A percentile compares a stretch with the other conserved stretches of the same genome.
Conservation (phyloP, 805 yeast species). For the Zygoascus ofunaensis region DNA sequence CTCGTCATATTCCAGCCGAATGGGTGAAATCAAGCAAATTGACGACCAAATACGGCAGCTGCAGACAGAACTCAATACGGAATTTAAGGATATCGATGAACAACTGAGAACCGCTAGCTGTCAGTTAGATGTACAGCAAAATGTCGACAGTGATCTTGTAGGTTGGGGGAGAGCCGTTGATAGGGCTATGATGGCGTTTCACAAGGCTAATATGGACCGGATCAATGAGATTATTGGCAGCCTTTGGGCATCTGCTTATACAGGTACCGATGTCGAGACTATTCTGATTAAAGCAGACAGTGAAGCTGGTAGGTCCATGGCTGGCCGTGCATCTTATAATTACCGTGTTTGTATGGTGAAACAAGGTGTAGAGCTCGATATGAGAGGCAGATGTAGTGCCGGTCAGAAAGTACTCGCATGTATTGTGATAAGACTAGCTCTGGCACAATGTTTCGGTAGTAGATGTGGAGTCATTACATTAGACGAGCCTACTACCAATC, state of each 20-base stretch:
- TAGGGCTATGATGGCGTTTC: constrained; percentile 87
- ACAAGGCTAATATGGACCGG: constrained; percentile 83
- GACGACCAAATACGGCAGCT: constrained; percentile 56
- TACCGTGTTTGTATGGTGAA: constrained; percentile 94
- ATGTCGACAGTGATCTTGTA: constrained; percentile 71
- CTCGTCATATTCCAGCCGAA: constrained; percentile 60
- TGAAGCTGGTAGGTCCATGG: constrained; percentile 29
- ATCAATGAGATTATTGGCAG: constrained; percentile 83
- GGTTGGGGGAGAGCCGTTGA: constrained; percentile 82
- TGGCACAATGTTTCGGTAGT: constrained; percentile 91
- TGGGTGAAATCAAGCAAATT: constrained; percentile 81
- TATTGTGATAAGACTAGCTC: constrained; percentile 79
- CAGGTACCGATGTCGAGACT: constrained; percentile 91
- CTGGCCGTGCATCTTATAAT: constrained; percentile 62
- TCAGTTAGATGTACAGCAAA: constrained; percentile 61
- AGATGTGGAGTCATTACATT: constrained; percentile 93
- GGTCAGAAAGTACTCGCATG: constrained; percentile 95
- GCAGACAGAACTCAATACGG: constrained; percentile 53
- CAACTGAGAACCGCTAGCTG: constrained; percentile 64
- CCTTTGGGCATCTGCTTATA: constrained; percentile 87
- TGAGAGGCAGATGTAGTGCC: constrained; percentile 97
- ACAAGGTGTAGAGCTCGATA: constrained; percentile 83
- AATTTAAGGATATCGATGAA: constrained; percentile 58
- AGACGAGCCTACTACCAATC: constrained; percentile 96
- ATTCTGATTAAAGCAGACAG: constrained; percentile 80